Percentiles rank a stretch among this genome's conserved stretches.
phyloP scores from a whole-genome alignment of 306 rosid genomes.

The Carpinus viminea region DNA sequence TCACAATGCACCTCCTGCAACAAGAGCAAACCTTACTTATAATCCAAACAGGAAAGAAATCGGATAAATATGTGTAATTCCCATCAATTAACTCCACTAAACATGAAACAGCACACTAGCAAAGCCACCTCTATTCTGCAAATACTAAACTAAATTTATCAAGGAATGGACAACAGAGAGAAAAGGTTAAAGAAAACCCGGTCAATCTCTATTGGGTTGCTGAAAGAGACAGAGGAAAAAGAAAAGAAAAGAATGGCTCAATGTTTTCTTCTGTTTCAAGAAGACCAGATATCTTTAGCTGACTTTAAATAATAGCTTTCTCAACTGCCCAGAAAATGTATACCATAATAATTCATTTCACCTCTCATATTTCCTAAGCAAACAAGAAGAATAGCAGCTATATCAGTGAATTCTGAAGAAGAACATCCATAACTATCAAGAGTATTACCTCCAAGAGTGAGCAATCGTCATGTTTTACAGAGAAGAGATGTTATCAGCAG shows the following conservation, averaged over 20 bases:
- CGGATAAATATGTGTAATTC: background rate
- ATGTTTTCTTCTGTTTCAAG: background rate
- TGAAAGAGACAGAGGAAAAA: background rate
- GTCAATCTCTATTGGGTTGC: background rate
- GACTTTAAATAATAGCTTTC: background rate
- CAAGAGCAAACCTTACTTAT: background rate
- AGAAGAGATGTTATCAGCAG: background rate
- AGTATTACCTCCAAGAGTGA: background rate
- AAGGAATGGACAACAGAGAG: background rate
- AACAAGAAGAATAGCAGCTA: background rate
- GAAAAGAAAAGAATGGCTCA: background rate
- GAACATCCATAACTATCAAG: background rate
- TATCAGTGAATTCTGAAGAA: background rate
- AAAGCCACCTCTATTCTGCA: background rate
- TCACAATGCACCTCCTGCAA: slow-evolving; percentile 17
- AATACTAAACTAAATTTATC: background rate
- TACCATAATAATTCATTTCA: background rate
- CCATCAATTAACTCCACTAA: background rate
- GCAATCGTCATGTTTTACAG: background rate
- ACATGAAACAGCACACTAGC: background rate
- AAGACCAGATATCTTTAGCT: background rate
- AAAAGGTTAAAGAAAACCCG: background rate
- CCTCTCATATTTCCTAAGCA: background rate
- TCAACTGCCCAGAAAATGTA: background rate
- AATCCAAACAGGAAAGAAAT: background rate